Base-by-base conservation (phyloP, 1,284 basidiomycete species). In the Ceratobasidium sp. region DNA sequence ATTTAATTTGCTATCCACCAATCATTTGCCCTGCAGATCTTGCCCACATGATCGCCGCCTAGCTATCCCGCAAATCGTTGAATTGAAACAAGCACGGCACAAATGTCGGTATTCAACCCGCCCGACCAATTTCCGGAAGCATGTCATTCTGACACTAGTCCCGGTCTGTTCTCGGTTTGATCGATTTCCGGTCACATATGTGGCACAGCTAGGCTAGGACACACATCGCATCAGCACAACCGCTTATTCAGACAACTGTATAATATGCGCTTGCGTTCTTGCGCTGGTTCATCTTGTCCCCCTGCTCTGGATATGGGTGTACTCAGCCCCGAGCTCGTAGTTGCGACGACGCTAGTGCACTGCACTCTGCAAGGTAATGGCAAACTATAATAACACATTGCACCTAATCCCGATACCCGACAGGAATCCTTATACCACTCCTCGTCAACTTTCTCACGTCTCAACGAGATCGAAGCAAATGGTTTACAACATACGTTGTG, bases 401-500 rank as follows among this genome's bases (percentile, higher is more conserved):
- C n/a, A n/a, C 23, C 30, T 34, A 16, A 14, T 16, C 21, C n/a
- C 57, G 21, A 46, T 59, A 4, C 3, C 41, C 26, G 10, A 21
- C 53, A 71, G 69, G 69, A 1, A 28, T 50, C 12, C 32, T 50
- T 28, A 39, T 71, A 4, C 69, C 69, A 5, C 48, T 71, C 3
- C 48, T 71, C 4, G 18, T 60, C 8, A 32, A 1, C 36, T 71
- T 71, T 39, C 39, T 59, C 32, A 30, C n/a, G 3, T 71, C 69
- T 21, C 18, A 30, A 3, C 69, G 69, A 10, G 36, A 53, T 23
- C 32, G 36, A 3, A 43, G 34, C 18, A 52, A 43, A n/a, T 53
- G 57, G 58, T 53, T 71, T 28, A 60, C 14, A 52, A 30, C 18
- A 71, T 71, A 60, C 16, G 69, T 71, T n/a, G 2, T 61, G 9